Evolutionary conservation across 2,329 filamentous ascomycete genomes (phyloP).

Genomic region (Calonectria montana): DNA sequence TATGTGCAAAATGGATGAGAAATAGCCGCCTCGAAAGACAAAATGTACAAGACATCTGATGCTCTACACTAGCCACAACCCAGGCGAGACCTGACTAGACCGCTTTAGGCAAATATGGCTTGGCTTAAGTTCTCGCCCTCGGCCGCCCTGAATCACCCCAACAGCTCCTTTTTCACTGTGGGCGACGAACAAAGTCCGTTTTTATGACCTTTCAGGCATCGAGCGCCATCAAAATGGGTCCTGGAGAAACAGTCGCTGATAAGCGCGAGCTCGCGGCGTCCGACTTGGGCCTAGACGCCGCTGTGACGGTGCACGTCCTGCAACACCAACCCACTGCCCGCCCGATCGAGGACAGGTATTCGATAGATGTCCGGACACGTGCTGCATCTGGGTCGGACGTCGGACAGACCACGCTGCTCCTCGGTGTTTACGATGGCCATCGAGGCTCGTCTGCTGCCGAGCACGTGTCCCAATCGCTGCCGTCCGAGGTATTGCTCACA

Average conservation of each 20-base stretch:
- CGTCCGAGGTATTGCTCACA: not conserved
- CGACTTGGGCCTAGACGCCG: not conserved
- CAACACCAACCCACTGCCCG: conserved; percentile 11
- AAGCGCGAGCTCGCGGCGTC: not conserved
- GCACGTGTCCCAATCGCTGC: not conserved
- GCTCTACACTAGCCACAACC: not conserved
- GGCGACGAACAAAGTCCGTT: not conserved
- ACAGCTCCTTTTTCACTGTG: not conserved
- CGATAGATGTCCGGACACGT: not conserved
- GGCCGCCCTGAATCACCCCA: not conserved
- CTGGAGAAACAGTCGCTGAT: not conserved
- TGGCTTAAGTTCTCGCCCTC: not conserved
- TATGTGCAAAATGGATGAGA: too few relatives aligned
- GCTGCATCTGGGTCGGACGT: not conserved
- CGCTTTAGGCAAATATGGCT: not conserved
- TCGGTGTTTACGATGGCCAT: conserved; percentile 16
- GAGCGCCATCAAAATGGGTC: not conserved
- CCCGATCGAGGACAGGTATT: conserved; percentile 15
- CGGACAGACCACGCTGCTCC: not conserved
- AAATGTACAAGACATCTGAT: not conserved
- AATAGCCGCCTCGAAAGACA: not conserved
- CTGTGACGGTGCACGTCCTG: not conserved
- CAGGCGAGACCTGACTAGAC: not conserved
- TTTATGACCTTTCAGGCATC: too few relatives aligned
- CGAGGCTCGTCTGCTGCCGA: conserved; percentile 8